Evolutionary conservation across 2,329 filamentous ascomycete species (phyloP), one percentile per base, ranked within the genome.

Genomic region (Cercospora zeina): DNA sequence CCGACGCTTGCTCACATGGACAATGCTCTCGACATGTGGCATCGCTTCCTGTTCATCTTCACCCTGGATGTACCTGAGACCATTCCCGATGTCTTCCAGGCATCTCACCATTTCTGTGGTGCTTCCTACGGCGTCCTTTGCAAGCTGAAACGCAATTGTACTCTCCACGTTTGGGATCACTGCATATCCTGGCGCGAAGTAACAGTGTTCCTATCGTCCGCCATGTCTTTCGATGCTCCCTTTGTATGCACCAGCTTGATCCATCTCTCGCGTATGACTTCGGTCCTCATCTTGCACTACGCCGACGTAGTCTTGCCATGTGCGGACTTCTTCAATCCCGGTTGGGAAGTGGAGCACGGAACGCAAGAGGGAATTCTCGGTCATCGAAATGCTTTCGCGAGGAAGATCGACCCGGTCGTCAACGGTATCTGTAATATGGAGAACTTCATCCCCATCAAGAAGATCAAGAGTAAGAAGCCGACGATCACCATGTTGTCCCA

Each of bases 401-500:
- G 82, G 59, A 84, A 84, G 70, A 81, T 86, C 45, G 83, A 85
- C 63, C 83, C 84, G 5, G 82, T 86, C 19, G 82, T 85, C 66
- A 86, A 86, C 68, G 83, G 83, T 49, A 85, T 85, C 66, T 80
- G 80, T 61, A 81, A 85, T 69, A 85, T 83, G 81, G 81, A 82
- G 55, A 81, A 79, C 61, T 86, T 85, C 71, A 73, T 80, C 30
- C 83, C 83, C 0, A 80, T 85, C 36, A 78, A 83, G 65, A 77
- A 81, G 58, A 82, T 85, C 65, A 74, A 79, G 58, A 78, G 77
- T 24, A 74, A 80, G 56, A 78, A 77, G 16, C 83, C 84, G 3
- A 86, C 84, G 0, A 83, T 85, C 4, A 82, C 82, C 36, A 86
- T 86, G 83, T 70, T 86, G 61, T 86, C 83, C 34, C 83, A 86